Base-by-base conservation (phyloP, 2,329 filamentous ascomycete genomes). In the Colletotrichum aenigma region DNA sequence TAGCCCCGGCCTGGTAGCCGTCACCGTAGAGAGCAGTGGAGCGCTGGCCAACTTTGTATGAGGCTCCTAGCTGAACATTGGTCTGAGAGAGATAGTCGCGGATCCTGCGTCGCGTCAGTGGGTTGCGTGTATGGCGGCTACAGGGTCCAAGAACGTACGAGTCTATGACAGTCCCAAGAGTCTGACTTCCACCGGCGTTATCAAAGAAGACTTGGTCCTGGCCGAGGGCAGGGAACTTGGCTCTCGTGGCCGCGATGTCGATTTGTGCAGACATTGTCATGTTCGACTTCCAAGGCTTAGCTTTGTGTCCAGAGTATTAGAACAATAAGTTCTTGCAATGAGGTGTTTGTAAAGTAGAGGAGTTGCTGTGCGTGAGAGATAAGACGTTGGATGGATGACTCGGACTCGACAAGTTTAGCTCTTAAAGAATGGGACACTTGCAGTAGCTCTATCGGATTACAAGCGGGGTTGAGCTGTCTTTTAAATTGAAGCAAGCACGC, bases 31-130 rank as follows among this genome's bases (percentile, higher is more conserved):
- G 87, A 24, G 87, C 84, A 2, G 91, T 94, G 0, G 94, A 92
- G 55, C 87, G 84, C 77, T 90, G 85, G 12, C 92, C 90, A 2
- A 91, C 87, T 7, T 86, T 85, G 81, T 96, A 96, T 0, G 90
- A 91, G 4, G 93, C 94, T 24, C 94, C 94, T 1, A 96, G 89
- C 82, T 96, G 94, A 56, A 96, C 94, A 78, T 96, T 96, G 77
- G 88, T 93, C 32, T 88, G 89, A 48, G 89, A 86, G 10, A 96
- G 88, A 79, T 96, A 96, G 28, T 91, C 87, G 2, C 87, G 87
- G 71, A 96, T 92, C 2, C 92, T 92, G 82, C 24, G 12, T 4
- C 13, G 5, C 58, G 60, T 71, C 10, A 79, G 64, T 18, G 21
- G 34, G 58, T 12, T 69, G 13, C 18, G n/a, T 7, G 13, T 5